A percentile compares a stretch with the other conserved stretches of the same genome.
Conservation (phyloP, 352 stramenopile species). For the Phytophthora citricola region DNA sequence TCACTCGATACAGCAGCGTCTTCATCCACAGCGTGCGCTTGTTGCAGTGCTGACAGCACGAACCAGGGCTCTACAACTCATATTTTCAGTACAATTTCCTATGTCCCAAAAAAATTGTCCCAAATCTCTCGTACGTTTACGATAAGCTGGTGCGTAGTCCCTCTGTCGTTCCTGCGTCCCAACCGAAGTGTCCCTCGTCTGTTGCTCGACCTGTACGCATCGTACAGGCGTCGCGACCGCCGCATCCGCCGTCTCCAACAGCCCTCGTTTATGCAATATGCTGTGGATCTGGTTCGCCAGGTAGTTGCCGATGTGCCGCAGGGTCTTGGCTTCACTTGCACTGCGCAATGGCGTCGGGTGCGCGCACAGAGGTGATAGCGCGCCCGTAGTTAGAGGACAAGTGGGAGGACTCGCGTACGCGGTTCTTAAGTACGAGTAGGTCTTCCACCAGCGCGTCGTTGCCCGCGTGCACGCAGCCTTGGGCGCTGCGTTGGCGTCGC, state of each 20-base stretch:
- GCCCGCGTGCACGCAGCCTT: conserved; percentile 57
- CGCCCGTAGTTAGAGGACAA: conserved; percentile 68
- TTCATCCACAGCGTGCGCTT: conserved; percentile 45
- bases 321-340: conserved; percentile 64
- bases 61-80: conserved; percentile 75
- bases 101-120: not conserved
- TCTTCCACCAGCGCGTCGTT: conserved; percentile 83
- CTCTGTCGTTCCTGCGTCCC: conserved; percentile 13
- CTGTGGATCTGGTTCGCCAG: conserved; percentile 86
- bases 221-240: not conserved
- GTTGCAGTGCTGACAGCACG: conserved; percentile 61
- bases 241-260: conserved; percentile 14
- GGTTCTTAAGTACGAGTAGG: conserved; percentile 58
- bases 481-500: conserved; percentile 25
- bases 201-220: conserved; percentile 11
- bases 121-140: conserved; percentile 56
- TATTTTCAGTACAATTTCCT: not conserved
- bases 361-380: conserved; percentile 77
- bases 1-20: conserved; percentile 45
- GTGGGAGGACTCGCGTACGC: conserved; percentile 72
- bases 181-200: conserved; percentile 1
- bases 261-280: conserved; percentile 61
- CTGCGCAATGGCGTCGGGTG: conserved; percentile 51
- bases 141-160: conserved; percentile 60
- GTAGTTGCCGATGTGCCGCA: conserved; percentile 86